Base-by-base conservation (phyloP, 2,329 filamentous ascomycete genomes). In the Apiospora saccharicola region DNA sequence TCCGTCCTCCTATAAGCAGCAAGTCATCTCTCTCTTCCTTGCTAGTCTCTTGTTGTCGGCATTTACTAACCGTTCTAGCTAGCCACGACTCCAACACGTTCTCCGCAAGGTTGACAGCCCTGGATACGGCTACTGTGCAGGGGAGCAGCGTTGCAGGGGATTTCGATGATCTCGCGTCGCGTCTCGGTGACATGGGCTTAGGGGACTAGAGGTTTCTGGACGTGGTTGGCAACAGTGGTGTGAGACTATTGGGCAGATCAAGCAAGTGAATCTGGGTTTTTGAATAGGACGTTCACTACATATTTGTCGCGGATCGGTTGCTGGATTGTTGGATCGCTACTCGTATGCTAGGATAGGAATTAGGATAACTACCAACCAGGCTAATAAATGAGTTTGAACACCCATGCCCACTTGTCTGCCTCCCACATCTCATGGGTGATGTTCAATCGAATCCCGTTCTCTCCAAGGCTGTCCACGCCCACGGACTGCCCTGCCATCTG, bases 351-450 rank as follows among this genome's bases (percentile, higher is more conserved):
- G 43, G 46, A n/a, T n/a, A 5, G 6, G 46, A 19, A 16, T 47
- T 14, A 26, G 30, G 6, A 10, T 37, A 37, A 6, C 37, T 12
- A 14, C 57, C 26, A 41, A 41, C 13, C 14, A 19, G 53, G 8
- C 24, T n/a, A 68, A 47, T 79, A 79, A 24, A 73, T 71, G 49
- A 79, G 75, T 70, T 78, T 78, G 44, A 79, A 78, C 53, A 78
- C 76, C 77, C 77, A 79, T 46, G 47, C 47, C 44, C 34, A 70
- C 30, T 70, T 22, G n/a, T 70, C 47, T 3, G 68, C 68, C 13
- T 47, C 2, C 46, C 30, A 53, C 46, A 70, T 43, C 30, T 30
- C 68, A 10, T 7, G 30, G 4, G 68, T 24, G 19, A 70, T 19
- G 34, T 51, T 37, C 68, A 70, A 43, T 22, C 30, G 24, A 6